Evolutionary conservation across 345 rosid genomes (phyloP).

Genomic region (Aquilaria yunnanensis): DNA sequence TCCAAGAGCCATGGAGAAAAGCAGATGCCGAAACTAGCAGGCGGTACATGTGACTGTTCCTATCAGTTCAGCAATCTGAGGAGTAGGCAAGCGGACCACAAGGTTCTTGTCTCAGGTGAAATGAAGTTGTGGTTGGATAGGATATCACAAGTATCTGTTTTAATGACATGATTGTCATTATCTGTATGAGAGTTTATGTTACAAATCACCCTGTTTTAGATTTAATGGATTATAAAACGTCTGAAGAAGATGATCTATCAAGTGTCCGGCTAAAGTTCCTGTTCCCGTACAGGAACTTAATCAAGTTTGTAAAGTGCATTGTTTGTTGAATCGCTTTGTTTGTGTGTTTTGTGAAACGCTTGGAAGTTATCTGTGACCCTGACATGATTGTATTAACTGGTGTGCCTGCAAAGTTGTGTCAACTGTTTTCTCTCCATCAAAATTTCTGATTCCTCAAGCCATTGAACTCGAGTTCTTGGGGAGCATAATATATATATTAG

Average conservation of each 20-base stretch:
- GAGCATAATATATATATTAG: background rate
- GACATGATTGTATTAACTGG: conserved; percentile 12
- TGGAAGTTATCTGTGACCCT: conserved; percentile 12
- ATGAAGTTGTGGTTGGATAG: conserved; percentile 21
- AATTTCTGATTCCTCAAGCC: background rate
- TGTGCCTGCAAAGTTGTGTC: background rate
- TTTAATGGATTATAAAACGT: conserved; percentile 15
- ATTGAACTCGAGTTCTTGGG: no score
- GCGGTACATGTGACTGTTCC: conserved; percentile 8
- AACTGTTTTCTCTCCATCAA: background rate
- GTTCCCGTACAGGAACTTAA: conserved; percentile 15
- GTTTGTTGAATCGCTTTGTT: conserved; percentile 11
- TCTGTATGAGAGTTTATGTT: conserved; percentile 13
- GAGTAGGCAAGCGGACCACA: conserved; percentile 5
- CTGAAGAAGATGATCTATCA: background rate
- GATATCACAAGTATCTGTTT: conserved; percentile 22
- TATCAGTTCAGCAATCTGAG: conserved; percentile 25
- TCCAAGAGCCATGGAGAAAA: conserved; percentile 63
- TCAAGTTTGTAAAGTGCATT: conserved; percentile 38
- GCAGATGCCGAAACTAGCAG: conserved; percentile 40
- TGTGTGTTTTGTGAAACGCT: conserved; percentile 19
- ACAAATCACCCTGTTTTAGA: conserved; percentile 15
- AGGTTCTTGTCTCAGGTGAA: conserved; percentile 6
- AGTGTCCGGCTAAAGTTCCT: conserved; percentile 21
- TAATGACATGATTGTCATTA: background rate